Percentiles rank a stretch among this genome's conserved stretches.
These are phyloP conservation scores for Allium fistulosum DNA, from an alignment of 106 monocot species.

Conservation along the genomic window DNA sequence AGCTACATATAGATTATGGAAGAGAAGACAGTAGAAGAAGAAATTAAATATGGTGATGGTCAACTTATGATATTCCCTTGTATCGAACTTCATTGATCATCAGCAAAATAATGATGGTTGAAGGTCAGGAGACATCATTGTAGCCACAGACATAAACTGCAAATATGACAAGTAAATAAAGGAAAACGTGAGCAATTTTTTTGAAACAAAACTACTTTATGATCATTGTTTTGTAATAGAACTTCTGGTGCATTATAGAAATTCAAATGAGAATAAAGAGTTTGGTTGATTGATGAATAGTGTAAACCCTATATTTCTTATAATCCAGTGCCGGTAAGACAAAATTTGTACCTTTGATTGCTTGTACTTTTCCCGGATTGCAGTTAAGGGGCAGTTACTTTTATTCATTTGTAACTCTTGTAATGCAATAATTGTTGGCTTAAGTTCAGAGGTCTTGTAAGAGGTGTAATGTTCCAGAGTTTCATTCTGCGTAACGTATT, in stretches of 20 bases:
- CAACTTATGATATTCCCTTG: no score
- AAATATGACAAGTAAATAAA: background rate
- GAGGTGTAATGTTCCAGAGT: constrained; percentile 76
- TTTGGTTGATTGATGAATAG: no score
- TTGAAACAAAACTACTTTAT: background rate
- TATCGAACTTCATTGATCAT: background rate
- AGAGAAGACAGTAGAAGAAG: no score
- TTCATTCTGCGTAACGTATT: constrained; percentile 29
- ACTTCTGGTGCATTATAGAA: no score
- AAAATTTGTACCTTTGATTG: constrained; percentile 43
- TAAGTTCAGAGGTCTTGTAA: constrained; percentile 62
- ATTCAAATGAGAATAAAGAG: no score
- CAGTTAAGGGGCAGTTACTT: constrained; percentile 42
- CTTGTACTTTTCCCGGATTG: constrained; percentile 76
- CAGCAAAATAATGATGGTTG: constrained; percentile 9
- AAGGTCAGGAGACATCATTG: constrained; percentile 5
- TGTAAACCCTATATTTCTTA: no score
- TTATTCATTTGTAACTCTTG: constrained; percentile 58
- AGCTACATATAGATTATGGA: no score
- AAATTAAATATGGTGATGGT: no score
- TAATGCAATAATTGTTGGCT: constrained; percentile 34
- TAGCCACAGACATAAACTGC: constrained; percentile 8
- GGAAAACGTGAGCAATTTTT: no score
- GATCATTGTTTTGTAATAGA: background rate
- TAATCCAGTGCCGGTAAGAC: background rate